phyloP scores from a whole-genome alignment of 176 grass and related monocot species.

The Typha latifolia region DNA sequence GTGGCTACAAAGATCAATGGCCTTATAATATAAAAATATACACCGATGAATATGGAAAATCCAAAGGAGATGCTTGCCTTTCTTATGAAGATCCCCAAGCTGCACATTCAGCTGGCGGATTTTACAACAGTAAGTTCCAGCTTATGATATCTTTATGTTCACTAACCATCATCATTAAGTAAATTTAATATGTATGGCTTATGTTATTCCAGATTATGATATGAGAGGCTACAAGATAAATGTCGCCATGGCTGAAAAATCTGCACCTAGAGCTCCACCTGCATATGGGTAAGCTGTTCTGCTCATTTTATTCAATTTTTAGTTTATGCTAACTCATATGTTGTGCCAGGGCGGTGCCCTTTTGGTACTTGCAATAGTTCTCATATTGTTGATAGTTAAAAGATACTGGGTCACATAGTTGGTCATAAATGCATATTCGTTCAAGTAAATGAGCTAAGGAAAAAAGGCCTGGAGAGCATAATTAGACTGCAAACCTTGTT shows the following conservation, averaged over 20 bases:
- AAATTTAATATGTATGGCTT: conserved; percentile 17
- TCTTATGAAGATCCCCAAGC: conserved; percentile 98
- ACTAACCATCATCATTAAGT: background rate
- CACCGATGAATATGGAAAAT: conserved; percentile 82
- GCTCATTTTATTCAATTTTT: conserved; percentile 17
- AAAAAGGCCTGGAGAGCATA: too few relatives aligned
- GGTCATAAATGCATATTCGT: too few relatives aligned
- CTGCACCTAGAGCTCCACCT: conserved; percentile 73
- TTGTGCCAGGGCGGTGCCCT: background rate
- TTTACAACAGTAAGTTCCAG: conserved; percentile 75
- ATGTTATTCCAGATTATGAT: conserved; percentile 60
- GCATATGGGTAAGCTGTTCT: conserved; percentile 58
- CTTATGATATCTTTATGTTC: background rate
- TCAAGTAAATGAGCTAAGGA: too few relatives aligned
- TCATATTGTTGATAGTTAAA: background rate
- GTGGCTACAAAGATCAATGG: conserved; percentile 98
- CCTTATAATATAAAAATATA: conserved; percentile 99
- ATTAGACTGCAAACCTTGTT: too few relatives aligned
- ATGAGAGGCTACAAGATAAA: conserved; percentile 93
- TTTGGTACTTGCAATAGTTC: conserved; percentile 1
- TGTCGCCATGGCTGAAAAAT: conserved; percentile 95
- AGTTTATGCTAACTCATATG: background rate
- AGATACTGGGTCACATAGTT: background rate
- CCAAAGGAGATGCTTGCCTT: conserved; percentile 92
- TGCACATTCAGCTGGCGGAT: conserved; percentile 91